A percentile compares a stretch with the other conserved stretches of the same genome.
Evolutionary conservation across 176 grass and related monocot species (phyloP).

Genomic region (Aegilops umbellulata): DNA sequence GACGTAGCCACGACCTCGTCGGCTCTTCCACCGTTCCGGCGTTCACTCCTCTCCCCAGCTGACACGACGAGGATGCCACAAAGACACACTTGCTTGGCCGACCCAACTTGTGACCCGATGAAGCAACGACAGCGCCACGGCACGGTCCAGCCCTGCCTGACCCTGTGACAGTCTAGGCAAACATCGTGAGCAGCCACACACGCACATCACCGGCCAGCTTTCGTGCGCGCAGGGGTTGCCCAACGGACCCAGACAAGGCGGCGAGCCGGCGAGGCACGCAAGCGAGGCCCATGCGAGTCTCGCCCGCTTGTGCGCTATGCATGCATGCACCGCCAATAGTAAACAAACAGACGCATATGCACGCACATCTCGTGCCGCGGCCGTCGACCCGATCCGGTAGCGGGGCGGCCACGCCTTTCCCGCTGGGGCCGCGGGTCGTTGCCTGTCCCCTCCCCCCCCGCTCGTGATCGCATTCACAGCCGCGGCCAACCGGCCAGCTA

Average conservation of each 20-base stretch:
- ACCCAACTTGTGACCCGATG: too few species aligned
- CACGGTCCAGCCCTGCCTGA: too few species aligned
- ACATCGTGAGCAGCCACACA: too few species aligned
- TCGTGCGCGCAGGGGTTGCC: background rate
- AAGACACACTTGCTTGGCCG: too few species aligned
- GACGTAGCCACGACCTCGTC: too few species aligned
- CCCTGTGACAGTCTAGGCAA: too few species aligned
- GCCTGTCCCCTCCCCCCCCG: background rate
- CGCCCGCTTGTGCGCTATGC: background rate
- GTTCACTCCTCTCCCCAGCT: too few species aligned
- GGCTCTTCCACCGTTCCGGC: too few species aligned
- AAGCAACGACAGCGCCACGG: too few species aligned
- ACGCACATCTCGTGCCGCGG: constrained; percentile 6
- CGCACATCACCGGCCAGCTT: too few species aligned
- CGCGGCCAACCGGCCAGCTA: background rate
- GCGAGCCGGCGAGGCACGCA: background rate
- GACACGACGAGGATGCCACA: too few species aligned
- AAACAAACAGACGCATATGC: background rate
- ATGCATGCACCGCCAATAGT: background rate
- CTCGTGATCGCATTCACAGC: background rate
- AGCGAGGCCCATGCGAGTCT: background rate
- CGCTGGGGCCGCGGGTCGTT: background rate
- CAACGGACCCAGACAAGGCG: background rate
- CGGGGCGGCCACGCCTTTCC: background rate
- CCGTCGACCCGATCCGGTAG: background rate